Evolutionary conservation across 1,284 basidiomycete species (phyloP).

Genomic region (Ceratobasidium sp.): DNA sequence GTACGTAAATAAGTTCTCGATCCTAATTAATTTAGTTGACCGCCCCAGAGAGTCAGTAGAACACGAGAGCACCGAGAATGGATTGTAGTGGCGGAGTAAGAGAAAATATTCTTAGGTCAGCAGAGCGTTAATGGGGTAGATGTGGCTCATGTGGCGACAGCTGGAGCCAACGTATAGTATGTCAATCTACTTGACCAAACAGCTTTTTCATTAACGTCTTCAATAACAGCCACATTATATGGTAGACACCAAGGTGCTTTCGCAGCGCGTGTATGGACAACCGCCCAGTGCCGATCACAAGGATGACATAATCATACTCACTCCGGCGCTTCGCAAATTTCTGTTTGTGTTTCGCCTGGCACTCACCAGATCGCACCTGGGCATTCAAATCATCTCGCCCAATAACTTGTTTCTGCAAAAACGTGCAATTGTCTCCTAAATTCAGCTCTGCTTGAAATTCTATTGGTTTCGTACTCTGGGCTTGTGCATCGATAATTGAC

Average conservation of each 20-base stretch:
- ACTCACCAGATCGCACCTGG: neutral
- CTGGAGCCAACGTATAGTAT: neutral
- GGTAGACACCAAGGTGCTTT: too few relatives aligned
- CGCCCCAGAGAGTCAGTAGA: neutral
- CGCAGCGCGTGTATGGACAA: neutral
- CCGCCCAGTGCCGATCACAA: neutral
- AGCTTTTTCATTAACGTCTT: too few relatives aligned
- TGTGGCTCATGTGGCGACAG: neutral
- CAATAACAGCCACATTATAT: too few relatives aligned
- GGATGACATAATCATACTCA: neutral
- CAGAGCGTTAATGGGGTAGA: neutral
- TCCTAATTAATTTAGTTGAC: too few relatives aligned
- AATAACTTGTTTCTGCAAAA: neutral
- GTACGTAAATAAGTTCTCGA: too few relatives aligned
- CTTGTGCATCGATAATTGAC: neutral
- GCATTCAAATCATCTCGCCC: neutral
- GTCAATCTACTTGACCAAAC: too few relatives aligned
- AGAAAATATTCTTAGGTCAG: slow-evolving; percentile 34
- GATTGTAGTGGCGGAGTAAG: slow-evolving; percentile 8
- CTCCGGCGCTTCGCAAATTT: slow-evolving; percentile 35
- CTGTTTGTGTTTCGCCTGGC: neutral
- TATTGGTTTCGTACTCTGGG: neutral
- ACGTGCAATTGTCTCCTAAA: neutral
- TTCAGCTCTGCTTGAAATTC: neutral
- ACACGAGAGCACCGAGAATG: neutral